A percentile compares a stretch with the other conserved stretches of the same genome.
phyloP scores from a whole-genome alignment of 768 basidiomycete species.

The Mycena alexandri region DNA sequence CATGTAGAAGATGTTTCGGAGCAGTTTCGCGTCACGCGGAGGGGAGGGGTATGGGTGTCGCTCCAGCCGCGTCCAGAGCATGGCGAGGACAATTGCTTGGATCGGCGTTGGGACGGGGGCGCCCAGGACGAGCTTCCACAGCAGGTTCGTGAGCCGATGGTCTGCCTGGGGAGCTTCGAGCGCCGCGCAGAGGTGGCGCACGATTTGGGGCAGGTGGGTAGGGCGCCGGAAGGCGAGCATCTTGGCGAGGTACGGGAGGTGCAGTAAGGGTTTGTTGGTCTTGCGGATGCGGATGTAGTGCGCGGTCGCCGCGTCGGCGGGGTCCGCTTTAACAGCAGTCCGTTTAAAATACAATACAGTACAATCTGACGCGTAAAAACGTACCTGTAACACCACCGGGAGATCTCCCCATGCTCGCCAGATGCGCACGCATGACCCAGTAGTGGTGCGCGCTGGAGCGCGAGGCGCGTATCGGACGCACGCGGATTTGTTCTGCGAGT shows the following conservation, averaged over 20 bases:
- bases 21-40: neutral
- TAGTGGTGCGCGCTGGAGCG: constrained; percentile 63
- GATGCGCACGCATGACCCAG: constrained; percentile 69
- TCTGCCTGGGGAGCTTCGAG: constrained; percentile 50
- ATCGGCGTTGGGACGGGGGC: constrained; percentile 40
- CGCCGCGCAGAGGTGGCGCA: constrained; percentile 52
- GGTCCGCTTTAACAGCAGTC: constrained; percentile 33
- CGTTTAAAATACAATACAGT: neutral
- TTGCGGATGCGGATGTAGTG: constrained; percentile 58
- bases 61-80: constrained; percentile 50
- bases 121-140: constrained; percentile 55
- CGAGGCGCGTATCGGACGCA: constrained; percentile 19
- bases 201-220: constrained; percentile 46
- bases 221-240: constrained; percentile 49
- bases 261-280: constrained; percentile 56
- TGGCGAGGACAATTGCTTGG: constrained; percentile 51
- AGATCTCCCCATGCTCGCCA: constrained; percentile 46
- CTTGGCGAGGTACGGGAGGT: constrained; percentile 60
- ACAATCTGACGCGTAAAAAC: neutral
- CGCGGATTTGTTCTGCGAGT: constrained; percentile 52
- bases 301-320: constrained; percentile 50
- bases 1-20: constrained; percentile 14
- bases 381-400: constrained; percentile 31
- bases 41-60: constrained; percentile 1
- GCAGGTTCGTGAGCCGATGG: constrained; percentile 51